A percentile compares a stretch with the other conserved stretches of the same genome.
Evolutionary conservation across 345 rosid species (phyloP).

Genomic region (Odontarrhena argentea): DNA sequence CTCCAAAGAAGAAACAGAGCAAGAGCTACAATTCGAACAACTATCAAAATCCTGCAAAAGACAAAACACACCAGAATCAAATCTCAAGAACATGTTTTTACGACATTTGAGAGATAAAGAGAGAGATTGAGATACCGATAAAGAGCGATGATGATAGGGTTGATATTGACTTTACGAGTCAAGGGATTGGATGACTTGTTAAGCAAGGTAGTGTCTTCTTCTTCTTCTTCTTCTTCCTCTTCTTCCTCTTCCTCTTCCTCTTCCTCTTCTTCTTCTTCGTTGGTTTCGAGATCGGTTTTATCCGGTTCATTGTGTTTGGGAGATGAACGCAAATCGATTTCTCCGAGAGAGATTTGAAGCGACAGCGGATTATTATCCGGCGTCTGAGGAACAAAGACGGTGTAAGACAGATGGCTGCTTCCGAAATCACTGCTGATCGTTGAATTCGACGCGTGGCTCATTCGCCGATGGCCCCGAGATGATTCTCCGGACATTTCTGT

Average conservation of each 20-base stretch:
- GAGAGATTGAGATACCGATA: constrained; percentile 15
- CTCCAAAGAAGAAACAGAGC: constrained; percentile 72
- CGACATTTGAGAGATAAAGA: too few relatives aligned
- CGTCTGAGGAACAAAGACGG: constrained; percentile 59
- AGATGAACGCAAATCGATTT: constrained; percentile 43
- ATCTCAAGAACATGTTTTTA: too few relatives aligned
- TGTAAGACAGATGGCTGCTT: constrained; percentile 48
- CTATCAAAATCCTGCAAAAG: constrained; percentile 55
- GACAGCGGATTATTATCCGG: constrained; percentile 62
- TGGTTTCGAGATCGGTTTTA: constrained; percentile 40
- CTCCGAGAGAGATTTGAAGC: constrained; percentile 32
- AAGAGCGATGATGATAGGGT: constrained; percentile 28
- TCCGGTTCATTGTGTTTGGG: constrained; percentile 40
- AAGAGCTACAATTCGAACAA: constrained; percentile 59
- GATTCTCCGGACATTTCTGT: constrained; percentile 41
- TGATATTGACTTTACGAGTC: constrained; percentile 43
- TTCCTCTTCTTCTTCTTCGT: constrained; percentile 30
- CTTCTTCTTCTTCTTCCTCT: constrained; percentile 43
- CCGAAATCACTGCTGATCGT: constrained; percentile 51
- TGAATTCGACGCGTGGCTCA: constrained; percentile 48
- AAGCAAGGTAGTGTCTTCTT: constrained; percentile 34
- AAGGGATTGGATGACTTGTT: constrained; percentile 29
- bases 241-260: constrained; percentile 30
- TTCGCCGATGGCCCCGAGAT: constrained; percentile 37
- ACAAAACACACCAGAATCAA: too few relatives aligned